A percentile compares a stretch with the other conserved stretches of the same genome.
Evolutionary conservation across 2,329 filamentous ascomycete genomes (phyloP).

Genomic region (Colletotrichum ledebouriae): DNA sequence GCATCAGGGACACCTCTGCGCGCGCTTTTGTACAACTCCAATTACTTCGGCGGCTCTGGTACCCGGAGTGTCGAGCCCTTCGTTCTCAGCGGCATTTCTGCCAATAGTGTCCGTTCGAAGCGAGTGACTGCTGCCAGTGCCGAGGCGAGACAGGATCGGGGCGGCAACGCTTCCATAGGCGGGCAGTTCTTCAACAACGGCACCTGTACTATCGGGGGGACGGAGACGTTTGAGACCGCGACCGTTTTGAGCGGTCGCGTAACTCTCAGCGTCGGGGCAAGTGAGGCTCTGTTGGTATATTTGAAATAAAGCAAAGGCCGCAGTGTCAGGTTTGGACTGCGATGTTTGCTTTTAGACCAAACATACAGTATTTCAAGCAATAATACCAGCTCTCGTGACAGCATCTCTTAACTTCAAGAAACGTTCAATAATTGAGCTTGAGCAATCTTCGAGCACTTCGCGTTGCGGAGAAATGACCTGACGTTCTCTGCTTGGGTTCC

Average conservation of each 20-base stretch:
- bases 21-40: conserved; percentile 61
- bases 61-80: conserved; percentile 15
- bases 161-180: conserved; percentile 25
- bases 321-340: background rate
- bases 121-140: conserved; percentile 29
- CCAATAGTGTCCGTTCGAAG: conserved; percentile 12
- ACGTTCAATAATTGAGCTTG: conserved; percentile 43
- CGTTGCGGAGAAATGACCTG: conserved; percentile 48
- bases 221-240: conserved; percentile 29
- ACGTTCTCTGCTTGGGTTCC: conserved; percentile 35
- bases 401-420: conserved; percentile 33
- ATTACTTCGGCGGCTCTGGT: conserved; percentile 52
- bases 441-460: conserved; percentile 45
- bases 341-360: background rate
- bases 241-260: conserved; percentile 1
- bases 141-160: conserved; percentile 33
- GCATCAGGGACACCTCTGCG: conserved; percentile 33
- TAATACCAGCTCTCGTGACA: conserved; percentile 8
- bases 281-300: conserved; percentile 32
- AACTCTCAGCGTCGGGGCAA: conserved; percentile 44
- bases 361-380: background rate
- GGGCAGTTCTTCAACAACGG: conserved; percentile 31
- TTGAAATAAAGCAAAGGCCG: conserved; percentile 5
- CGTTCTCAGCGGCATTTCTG: conserved; percentile 12
- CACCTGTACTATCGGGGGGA: conserved; percentile 23